These are phyloP conservation scores for Clausena lansium DNA, from an alignment of 345 rosid species.

Conservation along the genomic window DNA sequence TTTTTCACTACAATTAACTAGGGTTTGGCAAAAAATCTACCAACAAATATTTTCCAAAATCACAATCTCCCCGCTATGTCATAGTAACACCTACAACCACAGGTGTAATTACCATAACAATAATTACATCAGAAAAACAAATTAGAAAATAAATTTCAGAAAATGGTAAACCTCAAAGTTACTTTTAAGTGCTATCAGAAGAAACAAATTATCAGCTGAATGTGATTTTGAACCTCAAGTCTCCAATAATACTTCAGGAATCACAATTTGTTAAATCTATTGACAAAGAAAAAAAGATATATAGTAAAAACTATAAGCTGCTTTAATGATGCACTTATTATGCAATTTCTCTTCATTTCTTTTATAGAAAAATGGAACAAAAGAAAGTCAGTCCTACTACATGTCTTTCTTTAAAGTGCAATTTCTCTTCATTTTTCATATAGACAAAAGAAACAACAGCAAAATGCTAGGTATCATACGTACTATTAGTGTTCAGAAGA, in stretches of 20 bases:
- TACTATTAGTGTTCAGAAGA: neutral
- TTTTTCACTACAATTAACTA: neutral
- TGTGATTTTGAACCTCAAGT: neutral
- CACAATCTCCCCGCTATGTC: neutral
- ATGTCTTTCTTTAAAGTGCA: neutral
- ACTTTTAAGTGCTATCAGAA: neutral
- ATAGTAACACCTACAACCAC: neutral
- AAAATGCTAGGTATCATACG: neutral
- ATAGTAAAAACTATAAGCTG: neutral
- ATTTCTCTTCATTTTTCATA: neutral
- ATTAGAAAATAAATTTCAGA: neutral
- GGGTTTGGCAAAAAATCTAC: neutral
- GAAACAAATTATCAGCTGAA: neutral
- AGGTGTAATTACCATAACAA: neutral
- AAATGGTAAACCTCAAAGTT: neutral
- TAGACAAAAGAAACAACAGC: neutral
- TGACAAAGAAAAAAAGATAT: neutral
- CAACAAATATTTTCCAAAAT: neutral
- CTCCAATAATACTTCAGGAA: neutral
- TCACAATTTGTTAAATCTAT: neutral
- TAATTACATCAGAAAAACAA: neutral
- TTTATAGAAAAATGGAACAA: neutral
- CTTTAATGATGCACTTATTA: neutral
- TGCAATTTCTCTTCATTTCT: neutral
- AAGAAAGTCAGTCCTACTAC: slow-evolving; percentile 2